Evolutionary conservation across 768 basidiomycete genomes (phyloP), one percentile per base, ranked within the genome.

Genomic region (Suillus clintonianus): DNA sequence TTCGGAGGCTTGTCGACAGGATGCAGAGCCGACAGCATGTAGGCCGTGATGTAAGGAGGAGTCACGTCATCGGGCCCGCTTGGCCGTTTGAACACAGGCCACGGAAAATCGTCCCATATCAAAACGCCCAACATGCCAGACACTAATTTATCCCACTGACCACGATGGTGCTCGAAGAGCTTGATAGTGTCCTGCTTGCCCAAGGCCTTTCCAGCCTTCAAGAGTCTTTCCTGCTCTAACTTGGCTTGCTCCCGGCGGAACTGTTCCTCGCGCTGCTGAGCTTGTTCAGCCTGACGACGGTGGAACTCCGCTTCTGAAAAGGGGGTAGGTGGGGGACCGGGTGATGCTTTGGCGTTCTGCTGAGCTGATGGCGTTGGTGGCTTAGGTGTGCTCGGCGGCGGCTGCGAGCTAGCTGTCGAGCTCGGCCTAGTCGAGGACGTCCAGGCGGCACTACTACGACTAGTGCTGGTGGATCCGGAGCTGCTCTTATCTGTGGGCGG

Each of bases 211-310:
- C 83, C 81, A 1, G 73, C 60, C 53, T 72, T 78, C 6, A 76
- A 67, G 61, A 77, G 77, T 50, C 83, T 77, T 64, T 83, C 81
- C 65, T 80, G 81, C 51, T 86, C 80, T 66, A 83, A 48, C 50
- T 81, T 79, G 72, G 89, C 88, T 71, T 92, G 89, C 72, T 90
- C 88, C 63, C 80, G 81, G 50, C 83, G 84, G 76, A 91, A 92
- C 61, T 79, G 80, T 78, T 91, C 89, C 70, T 89, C 86, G 71
- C 89, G 90, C 64, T 82, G 80, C 53, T 85, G 81, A 34, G 83
- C 83, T 36, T 86, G 83, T 68, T 90, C 87, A 24, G 82, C 86
- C 65, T 89, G 87, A 17, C 85, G 85, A 36, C 87, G 85, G 22
- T 82, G 78, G 83, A 89, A 87, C 59, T 90, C 87, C 5, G 81